phyloP scores from a whole-genome alignment of 208 protist species.

The Novymonas esmeraldas region DNA sequence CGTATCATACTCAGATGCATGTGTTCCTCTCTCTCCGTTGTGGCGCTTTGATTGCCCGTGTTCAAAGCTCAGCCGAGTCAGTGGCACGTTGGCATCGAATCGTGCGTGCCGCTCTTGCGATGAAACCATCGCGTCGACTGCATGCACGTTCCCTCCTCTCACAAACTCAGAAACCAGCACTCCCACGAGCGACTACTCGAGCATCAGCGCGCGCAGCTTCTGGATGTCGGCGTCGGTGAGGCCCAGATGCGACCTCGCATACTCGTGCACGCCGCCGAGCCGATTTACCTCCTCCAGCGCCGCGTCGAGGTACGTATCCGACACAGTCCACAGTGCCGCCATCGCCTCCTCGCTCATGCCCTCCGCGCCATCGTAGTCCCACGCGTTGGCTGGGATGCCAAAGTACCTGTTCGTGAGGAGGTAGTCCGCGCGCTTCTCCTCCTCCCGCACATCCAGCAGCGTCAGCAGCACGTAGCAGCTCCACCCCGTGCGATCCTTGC shows the following conservation, averaged over 20 bases:
- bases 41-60: too few species aligned
- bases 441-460: slow-evolving; percentile 33
- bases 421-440: slow-evolving; percentile 39
- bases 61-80: too few species aligned
- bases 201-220: slow-evolving; percentile 33
- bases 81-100: too few species aligned
- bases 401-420: slow-evolving; percentile 43
- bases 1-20: too few species aligned
- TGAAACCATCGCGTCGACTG: too few species aligned
- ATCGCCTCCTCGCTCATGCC: slow-evolving; percentile 28
- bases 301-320: slow-evolving; percentile 29
- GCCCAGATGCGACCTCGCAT: slow-evolving; percentile 33
- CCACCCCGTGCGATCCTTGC: slow-evolving; percentile 51
- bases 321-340: slow-evolving; percentile 30
- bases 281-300: slow-evolving; percentile 17
- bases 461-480: slow-evolving; percentile 30
- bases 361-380: slow-evolving; percentile 20
- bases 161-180: too few species aligned
- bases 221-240: slow-evolving; percentile 40
- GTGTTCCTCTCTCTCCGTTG: too few species aligned
- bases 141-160: too few species aligned
- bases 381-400: slow-evolving; percentile 19
- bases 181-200: slow-evolving; percentile 36
- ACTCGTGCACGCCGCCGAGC: slow-evolving; percentile 34
- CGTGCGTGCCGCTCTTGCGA: too few species aligned